These are phyloP conservation scores for Rhizopogon vinicolor DNA, from an alignment of 768 basidiomycete genomes.

Conservation along the genomic window DNA sequence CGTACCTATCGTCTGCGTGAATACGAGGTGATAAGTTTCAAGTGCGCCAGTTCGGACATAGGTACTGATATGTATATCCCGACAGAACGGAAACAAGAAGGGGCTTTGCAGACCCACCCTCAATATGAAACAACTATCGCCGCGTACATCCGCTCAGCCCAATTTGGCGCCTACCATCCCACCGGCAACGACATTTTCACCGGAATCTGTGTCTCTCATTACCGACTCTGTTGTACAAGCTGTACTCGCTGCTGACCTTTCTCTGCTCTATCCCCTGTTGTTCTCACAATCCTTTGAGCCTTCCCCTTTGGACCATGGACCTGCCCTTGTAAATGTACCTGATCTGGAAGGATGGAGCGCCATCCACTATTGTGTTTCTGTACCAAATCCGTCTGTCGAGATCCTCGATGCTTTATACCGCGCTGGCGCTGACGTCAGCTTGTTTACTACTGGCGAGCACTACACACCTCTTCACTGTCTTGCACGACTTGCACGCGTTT, in stretches of 20 bases:
- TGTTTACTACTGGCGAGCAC: constrained; percentile 62
- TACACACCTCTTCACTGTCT: constrained; percentile 69
- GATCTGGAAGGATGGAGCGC: constrained; percentile 70
- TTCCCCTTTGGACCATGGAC: constrained; percentile 31
- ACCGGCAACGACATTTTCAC: constrained; percentile 29
- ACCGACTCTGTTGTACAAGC: constrained; percentile 53
- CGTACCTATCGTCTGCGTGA: constrained; percentile 59
- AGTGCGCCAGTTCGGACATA: not conserved
- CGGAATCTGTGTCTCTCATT: constrained; percentile 35
- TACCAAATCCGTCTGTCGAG: constrained; percentile 49
- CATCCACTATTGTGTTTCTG: constrained; percentile 64
- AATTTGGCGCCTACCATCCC: constrained; percentile 24
- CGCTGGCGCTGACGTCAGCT: constrained; percentile 69
- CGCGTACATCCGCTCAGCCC: constrained; percentile 15
- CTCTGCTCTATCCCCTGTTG: constrained; percentile 49
- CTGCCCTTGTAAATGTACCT: constrained; percentile 62
- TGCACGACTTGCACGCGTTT: constrained; percentile 35
- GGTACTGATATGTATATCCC: constrained; percentile 1
- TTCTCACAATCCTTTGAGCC: constrained; percentile 45
- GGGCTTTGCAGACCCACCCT: constrained; percentile 19
- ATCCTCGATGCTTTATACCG: constrained; percentile 68
- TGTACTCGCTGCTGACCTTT: constrained; percentile 43
- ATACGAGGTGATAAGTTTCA: constrained; percentile 40
- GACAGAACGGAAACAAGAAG: constrained; percentile 28
- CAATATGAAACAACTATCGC: constrained; percentile 21